Percentiles rank a stretch among this genome's conserved stretches.
Evolutionary conservation across 257 asterid genomes (phyloP).

Genomic region (Ilex aquifolium): DNA sequence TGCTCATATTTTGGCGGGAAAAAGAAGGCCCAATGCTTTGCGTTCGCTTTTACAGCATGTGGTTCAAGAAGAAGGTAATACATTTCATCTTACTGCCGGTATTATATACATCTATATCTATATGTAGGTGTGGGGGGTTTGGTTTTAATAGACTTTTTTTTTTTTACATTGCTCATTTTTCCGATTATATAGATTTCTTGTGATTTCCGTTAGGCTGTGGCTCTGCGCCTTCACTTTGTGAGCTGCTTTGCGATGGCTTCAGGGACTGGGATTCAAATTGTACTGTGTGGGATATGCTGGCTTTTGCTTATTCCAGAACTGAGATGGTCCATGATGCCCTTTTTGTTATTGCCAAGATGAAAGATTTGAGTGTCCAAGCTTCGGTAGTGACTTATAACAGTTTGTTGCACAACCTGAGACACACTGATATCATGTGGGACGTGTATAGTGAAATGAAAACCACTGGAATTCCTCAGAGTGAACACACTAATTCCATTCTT

Average conservation of each 20-base stretch:
- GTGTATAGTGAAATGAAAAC: constrained; percentile 42
- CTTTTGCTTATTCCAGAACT: constrained; percentile 48
- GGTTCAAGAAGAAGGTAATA: constrained; percentile 44
- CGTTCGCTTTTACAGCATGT: constrained; percentile 45
- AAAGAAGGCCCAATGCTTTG: constrained; percentile 42
- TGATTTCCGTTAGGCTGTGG: constrained; percentile 69
- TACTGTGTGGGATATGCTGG: constrained; percentile 68
- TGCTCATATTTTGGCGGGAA: constrained; percentile 63
- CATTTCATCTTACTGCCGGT: too few species aligned
- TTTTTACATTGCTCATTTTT: constrained; percentile 21
- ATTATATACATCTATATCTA: too few species aligned
- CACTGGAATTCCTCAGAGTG: constrained; percentile 36
- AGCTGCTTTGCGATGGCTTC: constrained; percentile 51
- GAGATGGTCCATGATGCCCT: constrained; percentile 70
- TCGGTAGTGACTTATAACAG: constrained; percentile 57
- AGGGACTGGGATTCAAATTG: constrained; percentile 36
- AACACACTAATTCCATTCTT: constrained; percentile 51
- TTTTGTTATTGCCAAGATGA: constrained; percentile 58
- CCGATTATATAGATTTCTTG: constrained; percentile 39
- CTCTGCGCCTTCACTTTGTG: constrained; percentile 61
- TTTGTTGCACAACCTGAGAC: constrained; percentile 56
- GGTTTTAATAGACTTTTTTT: not conserved
- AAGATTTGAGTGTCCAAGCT: constrained; percentile 44
- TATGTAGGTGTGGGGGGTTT: too few species aligned
- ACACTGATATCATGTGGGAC: constrained; percentile 50